Conservation (phyloP, 192 early-diverging fungal species). For the Entrophospora sp. region DNA sequence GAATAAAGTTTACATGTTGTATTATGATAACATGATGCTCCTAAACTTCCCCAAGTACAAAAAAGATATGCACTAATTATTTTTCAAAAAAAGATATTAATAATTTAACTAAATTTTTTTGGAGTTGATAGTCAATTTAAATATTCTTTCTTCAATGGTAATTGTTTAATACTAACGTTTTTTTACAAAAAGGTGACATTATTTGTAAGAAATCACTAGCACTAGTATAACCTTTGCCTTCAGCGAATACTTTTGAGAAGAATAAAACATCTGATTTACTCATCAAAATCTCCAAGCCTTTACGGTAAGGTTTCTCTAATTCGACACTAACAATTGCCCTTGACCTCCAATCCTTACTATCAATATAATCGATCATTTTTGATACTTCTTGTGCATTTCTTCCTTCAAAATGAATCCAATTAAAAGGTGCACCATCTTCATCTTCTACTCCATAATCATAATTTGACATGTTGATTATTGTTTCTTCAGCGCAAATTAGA, state of each 20-base stretch:
- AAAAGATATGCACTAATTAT: slow-evolving; percentile 45
- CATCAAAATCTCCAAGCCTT: slow-evolving; percentile 47
- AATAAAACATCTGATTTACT: slow-evolving; percentile 50
- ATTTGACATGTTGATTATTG: slow-evolving; percentile 17
- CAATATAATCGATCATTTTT: slow-evolving; percentile 48
- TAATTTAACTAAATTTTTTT: not conserved
- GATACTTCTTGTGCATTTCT: slow-evolving; percentile 41
- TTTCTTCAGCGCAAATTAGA: slow-evolving; percentile 3
- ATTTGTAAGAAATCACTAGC: slow-evolving; percentile 36
- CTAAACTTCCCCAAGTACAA: slow-evolving; percentile 54
- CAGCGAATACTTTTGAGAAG: slow-evolving; percentile 57
- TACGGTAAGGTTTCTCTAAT: slow-evolving; percentile 57
- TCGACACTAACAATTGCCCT: slow-evolving; percentile 55
- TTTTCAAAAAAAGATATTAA: not conserved
- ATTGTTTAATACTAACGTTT: slow-evolving; percentile 23
- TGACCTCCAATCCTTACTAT: slow-evolving; percentile 34
- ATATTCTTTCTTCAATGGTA: too few relatives aligned
- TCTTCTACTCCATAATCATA: too few relatives aligned
- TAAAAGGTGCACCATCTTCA: too few relatives aligned
- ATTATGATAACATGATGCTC: slow-evolving; percentile 36
- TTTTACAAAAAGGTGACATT: slow-evolving; percentile 30
- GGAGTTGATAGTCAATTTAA: too few relatives aligned
- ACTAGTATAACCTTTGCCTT: slow-evolving; percentile 44
- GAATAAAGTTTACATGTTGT: slow-evolving; percentile 26
- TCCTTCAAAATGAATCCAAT: slow-evolving; percentile 65